phyloP scores from a whole-genome alignment of 1,284 basidiomycete genomes.

The Cerioporus squamosus region DNA sequence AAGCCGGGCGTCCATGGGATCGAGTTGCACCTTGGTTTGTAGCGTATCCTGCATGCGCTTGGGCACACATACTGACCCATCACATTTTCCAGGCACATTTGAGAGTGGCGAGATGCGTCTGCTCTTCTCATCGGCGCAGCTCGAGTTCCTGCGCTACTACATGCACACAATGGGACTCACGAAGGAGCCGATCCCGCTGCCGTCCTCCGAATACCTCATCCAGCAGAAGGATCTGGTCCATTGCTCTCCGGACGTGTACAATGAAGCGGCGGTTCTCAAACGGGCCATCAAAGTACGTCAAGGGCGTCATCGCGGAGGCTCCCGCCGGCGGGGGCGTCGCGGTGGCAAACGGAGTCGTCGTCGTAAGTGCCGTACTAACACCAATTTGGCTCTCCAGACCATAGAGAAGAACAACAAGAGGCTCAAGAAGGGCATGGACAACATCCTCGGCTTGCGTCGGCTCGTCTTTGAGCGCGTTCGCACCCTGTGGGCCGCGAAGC shows the following conservation, averaged over 20 bases:
- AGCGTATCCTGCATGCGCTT: background rate
- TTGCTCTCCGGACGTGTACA: conserved; percentile 61
- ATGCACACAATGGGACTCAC: conserved; percentile 76
- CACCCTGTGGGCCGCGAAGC: conserved; percentile 60
- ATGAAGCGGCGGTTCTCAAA: conserved; percentile 55
- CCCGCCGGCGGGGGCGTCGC: conserved; percentile 2
- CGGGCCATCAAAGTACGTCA: conserved; percentile 58
- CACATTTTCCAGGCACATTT: conserved; percentile 50
- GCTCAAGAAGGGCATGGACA: conserved; percentile 57
- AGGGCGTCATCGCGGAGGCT: conserved; percentile 5
- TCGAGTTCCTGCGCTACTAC: conserved; percentile 87
- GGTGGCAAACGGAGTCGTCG: background rate
- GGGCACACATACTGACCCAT: conserved; percentile 9
- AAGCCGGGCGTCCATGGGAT: conserved; percentile 63
- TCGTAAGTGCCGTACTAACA: background rate
- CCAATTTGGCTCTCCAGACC: conserved; percentile 44
- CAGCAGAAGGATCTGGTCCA: conserved; percentile 55
- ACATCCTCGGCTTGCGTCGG: conserved; percentile 56
- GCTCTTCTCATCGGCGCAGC: conserved; percentile 79
- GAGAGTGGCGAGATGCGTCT: conserved; percentile 70
- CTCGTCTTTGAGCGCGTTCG: conserved; percentile 69
- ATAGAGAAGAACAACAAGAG: conserved; percentile 80
- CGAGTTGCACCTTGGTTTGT: conserved; percentile 72
- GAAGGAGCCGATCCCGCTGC: conserved; percentile 64
- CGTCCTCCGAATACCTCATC: conserved; percentile 74